Evolutionary conservation across 805 yeast genomes (phyloP).

Genomic region (Millerozyma miso): DNA sequence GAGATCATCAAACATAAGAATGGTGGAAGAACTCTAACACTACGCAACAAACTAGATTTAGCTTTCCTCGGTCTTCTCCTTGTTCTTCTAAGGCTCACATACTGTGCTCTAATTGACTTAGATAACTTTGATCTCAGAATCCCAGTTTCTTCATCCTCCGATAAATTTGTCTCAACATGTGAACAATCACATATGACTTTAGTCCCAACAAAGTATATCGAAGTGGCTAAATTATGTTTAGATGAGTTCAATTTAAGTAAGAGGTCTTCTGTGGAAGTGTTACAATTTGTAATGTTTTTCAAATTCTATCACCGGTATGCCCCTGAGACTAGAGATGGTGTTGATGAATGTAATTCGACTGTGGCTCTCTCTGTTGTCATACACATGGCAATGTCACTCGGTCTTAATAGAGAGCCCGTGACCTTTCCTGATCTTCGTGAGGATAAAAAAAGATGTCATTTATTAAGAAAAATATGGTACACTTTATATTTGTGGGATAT

Average conservation of each 20-base stretch:
- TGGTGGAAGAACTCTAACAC: slow-evolving; percentile 19
- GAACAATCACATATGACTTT: no score
- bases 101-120: slow-evolving; percentile 35
- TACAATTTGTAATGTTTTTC: slow-evolving; percentile 33
- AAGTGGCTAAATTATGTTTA: slow-evolving; percentile 51
- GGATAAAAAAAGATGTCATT: slow-evolving; percentile 31
- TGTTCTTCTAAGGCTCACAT: slow-evolving; percentile 38
- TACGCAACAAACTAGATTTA: slow-evolving; percentile 38
- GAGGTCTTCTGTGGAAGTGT: slow-evolving; percentile 23
- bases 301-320: slow-evolving; percentile 51
- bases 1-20: slow-evolving; percentile 33
- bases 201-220: slow-evolving; percentile 41
- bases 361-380: slow-evolving; percentile 27
- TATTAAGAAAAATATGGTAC: slow-evolving; percentile 61
- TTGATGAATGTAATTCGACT: slow-evolving; percentile 28
- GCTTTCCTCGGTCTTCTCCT: slow-evolving; percentile 37
- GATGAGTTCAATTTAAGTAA: slow-evolving; percentile 50
- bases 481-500: slow-evolving; percentile 44
- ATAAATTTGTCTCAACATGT: no score
- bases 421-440: slow-evolving; percentile 19
- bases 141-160: no score
- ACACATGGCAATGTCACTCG: slow-evolving; percentile 43
- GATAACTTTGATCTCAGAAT: slow-evolving; percentile 7
- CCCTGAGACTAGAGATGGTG: slow-evolving; percentile 50
- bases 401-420: slow-evolving; percentile 45